Percentiles rank a stretch among this genome's conserved stretches.
phyloP scores from a whole-genome alignment of 345 rosid species.

The Brassica napus region Da-Ae NC_063448.1:1478501-1479000 shows the following conservation, averaged over 20 bases:
- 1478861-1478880: background rate
- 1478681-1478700: background rate
- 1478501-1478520: background rate
- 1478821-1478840: background rate
- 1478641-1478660: no score
- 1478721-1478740: conserved; percentile 54
- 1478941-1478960: conserved; percentile 63
- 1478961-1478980: conserved; percentile 63
- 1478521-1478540: no score
- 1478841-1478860: background rate
- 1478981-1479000: conserved; percentile 79
- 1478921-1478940: conserved; percentile 50
- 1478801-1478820: conserved; percentile 46
- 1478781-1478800: conserved; percentile 76
- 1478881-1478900: conserved; percentile 52
- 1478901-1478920: conserved; percentile 76
- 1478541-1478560: no score
- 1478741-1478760: conserved; percentile 72
- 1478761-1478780: conserved; percentile 81
- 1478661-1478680: no score
- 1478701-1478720: background rate
- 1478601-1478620: no score
- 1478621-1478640: no score
- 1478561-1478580: no score
- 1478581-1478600: no score